Base-by-base conservation (phyloP, 140 eudicot genomes). In the Cichorium intybus region DNA sequence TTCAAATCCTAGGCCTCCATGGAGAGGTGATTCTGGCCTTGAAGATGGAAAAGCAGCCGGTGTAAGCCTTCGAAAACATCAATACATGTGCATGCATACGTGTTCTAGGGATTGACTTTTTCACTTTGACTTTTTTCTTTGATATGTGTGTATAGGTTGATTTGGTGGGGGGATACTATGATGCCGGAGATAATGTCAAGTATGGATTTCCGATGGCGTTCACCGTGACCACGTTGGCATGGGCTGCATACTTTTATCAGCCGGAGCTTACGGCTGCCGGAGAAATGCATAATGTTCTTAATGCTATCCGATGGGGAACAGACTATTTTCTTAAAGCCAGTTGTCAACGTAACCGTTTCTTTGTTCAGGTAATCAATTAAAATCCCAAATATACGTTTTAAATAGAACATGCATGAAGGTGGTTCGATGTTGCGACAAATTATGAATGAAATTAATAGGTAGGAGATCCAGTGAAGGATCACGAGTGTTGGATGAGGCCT, bases 21-120 rank as follows among this genome's bases (percentile, higher is more conserved):
- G 97, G 97, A 68, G 97, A 69, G 97, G 97, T 4, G 95, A 90
- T 76, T 90, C 97, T 68, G 95, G 72, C 24, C 88, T 90, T 60
- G 56, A 84, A 0, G 97, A 90, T 63, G 97, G 97, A 45, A 75
- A 84, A 66, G 75, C 53, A 56, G 94, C 52, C 48, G 82, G 79
- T 64, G 97, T 90, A 79, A 27, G 75, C 14, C 0, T 52, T 12
- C 24, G 14, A 48, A 5, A 46, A 3, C 39, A 54, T 52, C 4
- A 35, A 35, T 53, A 27, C 28, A 59, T 28, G 26, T 17, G 5
- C 7, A 8, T 27, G 3, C 12, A 17, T 43, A 5, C 3, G 27
- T 22, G 6, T 21, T 47, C 11, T 12, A 28, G 26, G 34, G 14
- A 27, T 27, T 24, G 24, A 41, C 18, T 27, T 62, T 24, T 5